Conservation (phyloP, 768 basidiomycete species). For the Rhodosporidiobolus sp. region DNA sequence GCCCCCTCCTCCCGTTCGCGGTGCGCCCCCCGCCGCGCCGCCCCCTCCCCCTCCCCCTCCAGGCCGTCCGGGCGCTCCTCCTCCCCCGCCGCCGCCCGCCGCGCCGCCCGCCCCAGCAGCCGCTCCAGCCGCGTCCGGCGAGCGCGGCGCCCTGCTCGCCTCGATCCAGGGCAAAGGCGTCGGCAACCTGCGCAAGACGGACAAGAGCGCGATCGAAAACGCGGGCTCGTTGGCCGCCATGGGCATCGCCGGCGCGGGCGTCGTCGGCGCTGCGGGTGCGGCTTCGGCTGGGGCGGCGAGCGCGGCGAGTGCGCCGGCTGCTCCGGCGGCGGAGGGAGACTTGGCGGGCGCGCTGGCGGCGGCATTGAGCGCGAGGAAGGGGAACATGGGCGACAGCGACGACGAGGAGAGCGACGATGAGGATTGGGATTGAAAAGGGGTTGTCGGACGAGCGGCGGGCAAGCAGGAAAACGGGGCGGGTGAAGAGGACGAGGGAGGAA, state of each 20-base stretch:
- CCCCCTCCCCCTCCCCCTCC: slow-evolving; percentile 6
- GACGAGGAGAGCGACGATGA: slow-evolving; percentile 72
- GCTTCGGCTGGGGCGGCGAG: slow-evolving; percentile 15
- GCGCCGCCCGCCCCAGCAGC: slow-evolving; percentile 45
- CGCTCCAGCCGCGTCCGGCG: slow-evolving; percentile 54
- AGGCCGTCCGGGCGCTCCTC: neutral
- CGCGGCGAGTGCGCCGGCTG: neutral
- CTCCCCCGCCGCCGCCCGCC: slow-evolving; percentile 42
- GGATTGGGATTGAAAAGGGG: slow-evolving; percentile 46
- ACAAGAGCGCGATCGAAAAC: slow-evolving; percentile 28
- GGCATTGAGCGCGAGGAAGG: slow-evolving; percentile 76
- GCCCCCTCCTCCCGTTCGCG: slow-evolving; percentile 14
- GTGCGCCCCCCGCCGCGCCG: slow-evolving; percentile 48
- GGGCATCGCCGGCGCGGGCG: slow-evolving; percentile 19
- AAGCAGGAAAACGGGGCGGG: no score
- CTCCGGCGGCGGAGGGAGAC: slow-evolving; percentile 58
- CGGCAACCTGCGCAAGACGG: slow-evolving; percentile 61
- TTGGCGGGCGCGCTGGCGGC: slow-evolving; percentile 78
- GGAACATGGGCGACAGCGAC: slow-evolving; percentile 78
- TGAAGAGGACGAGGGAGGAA: no score
- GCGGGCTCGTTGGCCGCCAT: slow-evolving; percentile 23
- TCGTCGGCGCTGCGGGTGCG: slow-evolving; percentile 12
- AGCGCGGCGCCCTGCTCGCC: slow-evolving; percentile 65
- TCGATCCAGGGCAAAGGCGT: slow-evolving; percentile 80
- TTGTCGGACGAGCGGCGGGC: no score